phyloP scores from a whole-genome alignment of 495 filamentous ascomycete genomes.

The Penicillium cinerascens region DNA sequence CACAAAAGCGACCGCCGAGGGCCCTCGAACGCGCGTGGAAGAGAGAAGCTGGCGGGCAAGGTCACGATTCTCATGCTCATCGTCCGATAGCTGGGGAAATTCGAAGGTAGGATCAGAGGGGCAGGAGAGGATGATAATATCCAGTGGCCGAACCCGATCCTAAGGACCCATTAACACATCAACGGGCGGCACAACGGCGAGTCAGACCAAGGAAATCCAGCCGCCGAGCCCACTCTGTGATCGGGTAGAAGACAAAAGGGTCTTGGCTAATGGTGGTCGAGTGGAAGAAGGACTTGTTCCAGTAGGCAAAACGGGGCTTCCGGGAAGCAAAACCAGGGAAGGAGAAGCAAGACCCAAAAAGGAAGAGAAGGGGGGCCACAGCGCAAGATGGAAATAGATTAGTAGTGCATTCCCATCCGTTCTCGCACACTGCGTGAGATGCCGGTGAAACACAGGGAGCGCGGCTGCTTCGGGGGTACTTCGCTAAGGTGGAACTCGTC shows the following conservation, averaged over 20 bases:
- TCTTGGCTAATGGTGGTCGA: constrained; percentile 3
- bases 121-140: constrained; percentile 3
- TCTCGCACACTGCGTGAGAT: constrained; percentile 4
- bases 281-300: not conserved
- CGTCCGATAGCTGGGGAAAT: not conserved
- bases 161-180: not conserved
- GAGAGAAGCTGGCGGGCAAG: constrained; percentile 14
- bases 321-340: not conserved
- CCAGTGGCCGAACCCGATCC: not conserved
- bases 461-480: constrained; percentile 6
- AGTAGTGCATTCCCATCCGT: constrained; percentile 5
- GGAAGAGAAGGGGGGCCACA: not conserved
- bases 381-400: not conserved
- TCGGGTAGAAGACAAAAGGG: constrained; percentile 9
- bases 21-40: constrained; percentile 21
- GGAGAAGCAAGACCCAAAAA: not conserved
- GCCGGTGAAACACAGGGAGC: constrained; percentile 11
- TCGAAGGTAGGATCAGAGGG: not conserved
- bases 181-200: constrained; percentile 2
- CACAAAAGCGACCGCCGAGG: constrained; percentile 21
- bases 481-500: not conserved
- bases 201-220: constrained; percentile 4
- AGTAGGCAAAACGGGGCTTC: not conserved
- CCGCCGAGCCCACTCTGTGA: constrained; percentile 3
- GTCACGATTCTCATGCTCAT: constrained; percentile 23